Percentiles rank a stretch among this genome's conserved stretches.
phyloP scores from a whole-genome alignment of 352 stramenopile species.

The Globisporangium camurandrum region DNA sequence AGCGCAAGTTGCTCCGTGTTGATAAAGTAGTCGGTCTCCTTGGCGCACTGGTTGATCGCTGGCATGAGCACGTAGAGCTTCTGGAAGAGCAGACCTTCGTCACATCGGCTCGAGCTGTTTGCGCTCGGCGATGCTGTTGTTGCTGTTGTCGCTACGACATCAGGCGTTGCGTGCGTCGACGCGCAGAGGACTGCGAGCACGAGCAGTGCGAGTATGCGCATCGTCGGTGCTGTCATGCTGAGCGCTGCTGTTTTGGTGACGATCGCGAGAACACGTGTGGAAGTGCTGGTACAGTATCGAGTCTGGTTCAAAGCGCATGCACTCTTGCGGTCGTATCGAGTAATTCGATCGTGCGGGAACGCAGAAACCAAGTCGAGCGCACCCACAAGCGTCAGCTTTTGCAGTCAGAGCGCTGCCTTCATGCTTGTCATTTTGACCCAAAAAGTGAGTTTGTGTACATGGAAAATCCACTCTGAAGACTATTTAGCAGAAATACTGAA shows the following conservation, averaged over 20 bases:
- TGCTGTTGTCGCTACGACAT: not conserved
- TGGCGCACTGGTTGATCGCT: slow-evolving; percentile 35
- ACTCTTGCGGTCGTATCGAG: too few relatives aligned
- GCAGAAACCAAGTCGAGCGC: too few relatives aligned
- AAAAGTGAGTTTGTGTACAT: too few relatives aligned
- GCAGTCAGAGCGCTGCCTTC: too few relatives aligned
- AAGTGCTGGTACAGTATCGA: not conserved
- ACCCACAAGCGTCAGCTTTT: too few relatives aligned
- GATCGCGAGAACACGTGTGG: not conserved
- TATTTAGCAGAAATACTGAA: too few relatives aligned
- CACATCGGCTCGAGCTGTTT: slow-evolving; percentile 14
- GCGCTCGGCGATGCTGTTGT: slow-evolving; percentile 4
- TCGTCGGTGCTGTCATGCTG: not conserved
- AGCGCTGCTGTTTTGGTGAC: not conserved
- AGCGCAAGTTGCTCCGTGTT: slow-evolving; percentile 16
- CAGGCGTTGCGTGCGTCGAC: not conserved
- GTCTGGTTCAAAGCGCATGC: too few relatives aligned
- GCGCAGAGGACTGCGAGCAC: slow-evolving; percentile 1
- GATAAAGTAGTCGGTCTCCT: slow-evolving; percentile 28
- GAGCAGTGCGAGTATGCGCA: not conserved
- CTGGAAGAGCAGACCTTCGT: slow-evolving; percentile 32
- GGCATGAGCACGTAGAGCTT: slow-evolving; percentile 43
- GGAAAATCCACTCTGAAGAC: too few relatives aligned
- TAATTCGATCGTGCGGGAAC: too few relatives aligned
- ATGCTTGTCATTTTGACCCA: too few relatives aligned